Base-by-base conservation (phyloP, 148 eudicot genomes). In the Simmondsia chinensis region DNA sequence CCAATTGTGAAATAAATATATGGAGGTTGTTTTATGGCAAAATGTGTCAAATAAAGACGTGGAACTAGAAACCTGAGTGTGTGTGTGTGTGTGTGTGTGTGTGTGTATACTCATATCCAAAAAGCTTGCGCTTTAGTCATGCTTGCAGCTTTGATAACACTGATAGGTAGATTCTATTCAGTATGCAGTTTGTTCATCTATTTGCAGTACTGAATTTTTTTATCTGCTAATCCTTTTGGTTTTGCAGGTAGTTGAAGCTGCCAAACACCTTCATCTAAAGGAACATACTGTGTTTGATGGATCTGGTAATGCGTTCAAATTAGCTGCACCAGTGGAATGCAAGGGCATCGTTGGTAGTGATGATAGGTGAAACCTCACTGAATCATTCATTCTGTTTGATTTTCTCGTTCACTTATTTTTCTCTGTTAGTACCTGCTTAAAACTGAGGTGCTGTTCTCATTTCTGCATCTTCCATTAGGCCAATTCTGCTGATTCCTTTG, bases 311-410 rank as follows among this genome's bases (percentile, higher is more conserved):
- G 71, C 56, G 39, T 70, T 79, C 64, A 80, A 73, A 71, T 56
- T 93, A 61, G 99, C 99, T 55, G 99, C 94, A 22, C 99, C 99
- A 23, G 99, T 93, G 36, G 99, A 93, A 68, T 82, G 89, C 70
- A 93, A 93, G 83, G 99, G 99, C 43, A 93, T 93, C 62, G 82
- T 93, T 63, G 99, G 99, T 20, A 86, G 99, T 68, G 99, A 93
- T 73, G 96, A 86, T 76, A 93, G 99, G 99, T 91, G 46, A 64
- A 46, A 28, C 10, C n/a, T 38, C 9, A 11, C 44, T 18, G 22
- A 21, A 1, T 20, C 14, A 28, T 32, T 20, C 17, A 27, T 6
- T 60, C 39, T 43, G 7, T 18, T 49, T 9, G 21, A 9, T 24
- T 30, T 30, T 27, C 8, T 29, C 20, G 13, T 25, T 17, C 5